Conservation (phyloP, 1,284 basidiomycete species). For the Bjerkandera adusta region DNA sequence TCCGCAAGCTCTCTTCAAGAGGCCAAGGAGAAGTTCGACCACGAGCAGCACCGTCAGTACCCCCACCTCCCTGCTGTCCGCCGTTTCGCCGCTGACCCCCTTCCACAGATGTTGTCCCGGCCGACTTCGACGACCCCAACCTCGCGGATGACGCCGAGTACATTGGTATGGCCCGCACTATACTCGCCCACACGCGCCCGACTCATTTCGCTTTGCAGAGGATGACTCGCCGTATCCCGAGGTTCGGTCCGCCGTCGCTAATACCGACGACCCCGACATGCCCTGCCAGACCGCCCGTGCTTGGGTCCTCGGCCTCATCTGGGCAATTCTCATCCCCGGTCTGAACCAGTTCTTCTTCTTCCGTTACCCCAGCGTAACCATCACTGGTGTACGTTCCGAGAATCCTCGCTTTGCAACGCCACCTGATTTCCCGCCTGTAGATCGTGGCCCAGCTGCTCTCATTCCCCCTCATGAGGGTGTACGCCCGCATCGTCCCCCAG, state of each 20-base stretch:
- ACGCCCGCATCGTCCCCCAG: conserved; percentile 39
- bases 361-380: conserved; percentile 45
- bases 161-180: conserved; percentile 11
- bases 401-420: not conserved
- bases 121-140: conserved; percentile 22
- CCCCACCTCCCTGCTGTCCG: not conserved
- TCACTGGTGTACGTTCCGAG: conserved; percentile 26
- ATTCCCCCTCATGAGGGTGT: conserved; percentile 44
- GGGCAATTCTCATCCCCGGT: conserved; percentile 46
- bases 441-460: conserved; percentile 47
- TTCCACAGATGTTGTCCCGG: conserved; percentile 3
- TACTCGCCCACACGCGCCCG: not conserved
- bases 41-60: conserved; percentile 12
- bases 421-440: conserved; percentile 17
- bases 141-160: conserved; percentile 11
- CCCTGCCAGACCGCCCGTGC: conserved; percentile 53
- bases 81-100: not conserved
- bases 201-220: conserved; percentile 21
- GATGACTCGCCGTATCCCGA: conserved; percentile 61
- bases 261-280: conserved; percentile 54
- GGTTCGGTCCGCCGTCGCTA: conserved; percentile 57
- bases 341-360: conserved; percentile 54
- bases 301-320: conserved; percentile 49
- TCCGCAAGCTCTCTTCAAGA: conserved; percentile 11
- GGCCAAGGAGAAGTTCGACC: conserved; percentile 10